A percentile compares a stretch with the other conserved stretches of the same genome.
phyloP scores from a whole-genome alignment of 2,329 filamentous ascomycete genomes.

The Pleomassaria siparia region DNA sequence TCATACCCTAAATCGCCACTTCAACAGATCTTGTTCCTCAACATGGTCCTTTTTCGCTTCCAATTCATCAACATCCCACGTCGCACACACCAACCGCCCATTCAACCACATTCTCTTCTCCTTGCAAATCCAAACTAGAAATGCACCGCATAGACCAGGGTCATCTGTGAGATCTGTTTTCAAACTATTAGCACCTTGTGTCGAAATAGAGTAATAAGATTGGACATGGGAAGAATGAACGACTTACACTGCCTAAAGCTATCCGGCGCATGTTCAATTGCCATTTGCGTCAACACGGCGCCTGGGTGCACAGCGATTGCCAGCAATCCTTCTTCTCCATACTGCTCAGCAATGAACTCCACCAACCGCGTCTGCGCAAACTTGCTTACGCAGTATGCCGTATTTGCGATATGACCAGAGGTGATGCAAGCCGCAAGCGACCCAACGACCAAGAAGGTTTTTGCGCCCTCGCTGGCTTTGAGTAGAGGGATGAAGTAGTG shows the following conservation, averaged over 20 bases:
- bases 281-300: conserved; percentile 34
- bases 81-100: conserved; percentile 29
- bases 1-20: conserved; percentile 28
- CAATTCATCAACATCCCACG: conserved; percentile 35
- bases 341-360: conserved; percentile 30
- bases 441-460: conserved; percentile 27
- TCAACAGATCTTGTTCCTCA: conserved; percentile 28
- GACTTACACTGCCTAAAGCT: conserved; percentile 29
- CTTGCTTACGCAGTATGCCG: conserved; percentile 33
- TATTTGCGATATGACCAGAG: conserved; percentile 44
- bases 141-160: conserved; percentile 31
- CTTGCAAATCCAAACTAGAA: conserved; percentile 35
- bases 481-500: conserved; percentile 39
- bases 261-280: conserved; percentile 24
- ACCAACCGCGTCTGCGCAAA: conserved; percentile 31
- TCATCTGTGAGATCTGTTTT: conserved; percentile 32
- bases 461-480: conserved; percentile 17
- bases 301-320: conserved; percentile 34
- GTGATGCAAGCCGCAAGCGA: conserved; percentile 40
- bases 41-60: conserved; percentile 21
- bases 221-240: too few relatives aligned
- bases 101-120: conserved; percentile 37
- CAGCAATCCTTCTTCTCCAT: conserved; percentile 22
- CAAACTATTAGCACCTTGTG: too few relatives aligned
- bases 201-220: too few relatives aligned